phyloP scores from a whole-genome alignment of 2,329 filamentous ascomycete genomes.

The Cryphonectria radicalis region DNA sequence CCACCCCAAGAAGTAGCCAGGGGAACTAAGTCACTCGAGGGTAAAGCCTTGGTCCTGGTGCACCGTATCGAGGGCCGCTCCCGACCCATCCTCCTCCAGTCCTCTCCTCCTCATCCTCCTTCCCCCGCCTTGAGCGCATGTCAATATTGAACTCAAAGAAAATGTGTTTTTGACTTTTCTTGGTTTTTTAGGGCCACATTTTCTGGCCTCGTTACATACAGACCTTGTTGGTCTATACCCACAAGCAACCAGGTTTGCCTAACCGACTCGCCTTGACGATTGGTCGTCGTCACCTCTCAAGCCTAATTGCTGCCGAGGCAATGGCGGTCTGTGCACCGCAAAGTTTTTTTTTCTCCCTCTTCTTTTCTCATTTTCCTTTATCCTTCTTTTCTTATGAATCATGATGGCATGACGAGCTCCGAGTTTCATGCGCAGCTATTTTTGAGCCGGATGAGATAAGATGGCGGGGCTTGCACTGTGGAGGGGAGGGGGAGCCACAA shows the following conservation, averaged over 20 bases:
- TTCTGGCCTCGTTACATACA: constrained; percentile 1
- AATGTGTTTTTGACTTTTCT: not conserved
- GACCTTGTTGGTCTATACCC: not conserved
- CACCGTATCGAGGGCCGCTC: constrained; percentile 19
- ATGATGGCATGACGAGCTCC: not conserved
- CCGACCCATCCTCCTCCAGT: not conserved
- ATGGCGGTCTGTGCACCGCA: constrained; percentile 4
- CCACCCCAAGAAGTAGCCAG: not conserved
- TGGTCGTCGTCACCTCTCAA: not conserved
- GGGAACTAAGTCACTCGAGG: not conserved
- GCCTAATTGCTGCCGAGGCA: not conserved
- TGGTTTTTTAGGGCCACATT: constrained; percentile 5
- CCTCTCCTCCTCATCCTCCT: not conserved
- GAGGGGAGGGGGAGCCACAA: not conserved
- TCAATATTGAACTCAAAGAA: not conserved
- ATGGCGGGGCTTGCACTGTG: not conserved
- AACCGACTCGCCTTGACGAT: not conserved
- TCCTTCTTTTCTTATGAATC: not conserved
- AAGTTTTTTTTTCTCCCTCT: not conserved
- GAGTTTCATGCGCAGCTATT: constrained; percentile 7
- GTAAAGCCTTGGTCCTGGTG: not conserved
- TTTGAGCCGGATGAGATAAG: not conserved
- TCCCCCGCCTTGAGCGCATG: not conserved
- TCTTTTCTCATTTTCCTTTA: too few relatives aligned
- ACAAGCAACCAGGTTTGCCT: not conserved